Base-by-base conservation (phyloP, 768 basidiomycete species). In the Russula sp. region DNA sequence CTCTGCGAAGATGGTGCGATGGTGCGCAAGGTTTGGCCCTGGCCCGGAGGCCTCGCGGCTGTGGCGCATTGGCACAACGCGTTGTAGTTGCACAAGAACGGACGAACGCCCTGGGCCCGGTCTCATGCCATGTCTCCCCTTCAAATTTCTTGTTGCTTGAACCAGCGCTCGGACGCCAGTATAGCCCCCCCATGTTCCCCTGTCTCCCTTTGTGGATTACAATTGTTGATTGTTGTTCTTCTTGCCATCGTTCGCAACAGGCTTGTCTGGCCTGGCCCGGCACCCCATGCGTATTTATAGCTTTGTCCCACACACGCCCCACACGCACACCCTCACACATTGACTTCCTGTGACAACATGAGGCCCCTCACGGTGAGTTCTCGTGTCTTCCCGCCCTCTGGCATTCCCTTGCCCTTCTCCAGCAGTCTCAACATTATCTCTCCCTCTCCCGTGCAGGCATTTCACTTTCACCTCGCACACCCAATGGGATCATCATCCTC, bases 301-400 rank as follows among this genome's bases (percentile, higher is more conserved):
- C 34, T 11, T 51, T 50, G 20, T 29, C 16, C 35, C 42, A 29
- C 38, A 56, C 42, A 29, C 38, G 50, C 38, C 35, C 42, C n/a
- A 35, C 20, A 55, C 22, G 16, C 25, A 16, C 51, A 46, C 32
- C 32, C n/a, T 9, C 32, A 29, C 22, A 52, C 58, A 36, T 54
- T 36, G 18, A 35, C 35, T 45, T 45, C 42, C 14, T n/a, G 11
- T 39, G 38, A 49, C 42, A 41, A 43, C 60, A 61, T 57, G 60
- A 57, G 56, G 42, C 36, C 48, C 39, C n/a, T 45, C 51, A 58
- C 51, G 6, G 56, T 63, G 45, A 46, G 56, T 62, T 42, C 45
- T 36, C 46, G 45, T 1, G 20, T 41, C 5, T 47, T 45, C 9
- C 18, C 39, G 13, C 39, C 11, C 20, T n/a, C n/a, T 32, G 7